Evolutionary conservation across 768 basidiomycete genomes (phyloP), one percentile per base, ranked within the genome.

Genomic region (Inosperma sp.): DNA sequence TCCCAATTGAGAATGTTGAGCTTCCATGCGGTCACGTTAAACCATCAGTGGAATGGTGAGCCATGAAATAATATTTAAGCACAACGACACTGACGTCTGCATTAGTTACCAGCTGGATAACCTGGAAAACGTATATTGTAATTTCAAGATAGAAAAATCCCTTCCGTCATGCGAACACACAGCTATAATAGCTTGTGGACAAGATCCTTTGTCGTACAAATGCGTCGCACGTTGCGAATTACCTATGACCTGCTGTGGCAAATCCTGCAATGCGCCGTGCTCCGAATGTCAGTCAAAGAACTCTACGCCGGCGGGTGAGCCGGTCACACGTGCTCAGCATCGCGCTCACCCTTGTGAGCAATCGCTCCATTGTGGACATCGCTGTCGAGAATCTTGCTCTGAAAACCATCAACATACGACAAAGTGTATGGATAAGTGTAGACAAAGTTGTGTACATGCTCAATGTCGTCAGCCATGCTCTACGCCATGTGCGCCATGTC

Each of bases 11-110:
- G 3, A 59, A 74, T 2, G 72, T 86, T 10, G 21, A 49, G 25
- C 68, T 87, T 14, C 80, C 83, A 0, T 87, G 85, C 54, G 81
- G 81, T 2, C 84, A 86, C 61, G 47, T 58, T 22, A 68, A 63
- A 14, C 9, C 55, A 10, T 64, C 66, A 0, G 70, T 82, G 35
- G 65, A 71, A 21, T 86, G 84, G 83, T 83, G 57, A 42, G 74
- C 56, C 31, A 17, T 36, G 35, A 17, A n/a, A 16, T 27, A 19
- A 36, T 33, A 19, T 42, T 5, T 27, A 34, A 22, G 13, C 21
- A 31, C 12, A 22, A 21, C 23, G 19, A 9, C 8, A 33, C 44
- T 45, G 30, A 45, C 36, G 14, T 39, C 6, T 51, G 23, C 12
- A 22, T 3, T 49, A 86, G 84, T 52, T 61, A 73, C 59, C 55